A percentile compares a stretch with the other conserved stretches of the same genome.
Evolutionary conservation across 2,329 filamentous ascomycete species (phyloP).

Genomic region (Xylariaceae sp.): DNA sequence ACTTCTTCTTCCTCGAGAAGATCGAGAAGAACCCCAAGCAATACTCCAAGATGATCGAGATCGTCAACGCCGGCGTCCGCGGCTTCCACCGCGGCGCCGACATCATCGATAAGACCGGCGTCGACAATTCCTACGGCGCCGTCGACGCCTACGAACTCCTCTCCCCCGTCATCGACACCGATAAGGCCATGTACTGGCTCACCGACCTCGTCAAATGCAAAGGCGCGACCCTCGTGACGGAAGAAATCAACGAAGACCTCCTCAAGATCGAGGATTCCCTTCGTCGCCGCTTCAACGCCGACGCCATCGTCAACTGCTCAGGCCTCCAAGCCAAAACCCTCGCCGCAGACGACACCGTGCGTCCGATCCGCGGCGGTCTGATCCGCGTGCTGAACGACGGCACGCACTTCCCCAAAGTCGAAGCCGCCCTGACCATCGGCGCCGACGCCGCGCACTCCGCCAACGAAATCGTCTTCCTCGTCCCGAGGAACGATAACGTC

Average conservation of each 20-base stretch:
- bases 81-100: slow-evolving; percentile 35
- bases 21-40: slow-evolving; percentile 34
- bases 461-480: slow-evolving; percentile 41
- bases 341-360: slow-evolving; percentile 36
- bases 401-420: slow-evolving; percentile 37
- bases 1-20: slow-evolving; percentile 36
- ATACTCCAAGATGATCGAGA: slow-evolving; percentile 37
- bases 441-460: slow-evolving; percentile 34
- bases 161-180: slow-evolving; percentile 43
- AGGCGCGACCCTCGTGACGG: slow-evolving; percentile 37
- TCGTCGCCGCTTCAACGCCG: slow-evolving; percentile 32
- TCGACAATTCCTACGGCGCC: slow-evolving; percentile 33
- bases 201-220: slow-evolving; percentile 38
- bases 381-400: slow-evolving; percentile 44
- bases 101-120: slow-evolving; percentile 33
- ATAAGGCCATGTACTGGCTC: slow-evolving; percentile 39
- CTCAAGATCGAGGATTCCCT: slow-evolving; percentile 34
- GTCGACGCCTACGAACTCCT: slow-evolving; percentile 42
- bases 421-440: slow-evolving; percentile 38
- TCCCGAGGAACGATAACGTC: slow-evolving; percentile 41
- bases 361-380: slow-evolving; percentile 40
- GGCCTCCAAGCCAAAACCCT: slow-evolving; percentile 35
- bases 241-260: slow-evolving; percentile 35
- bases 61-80: slow-evolving; percentile 35
- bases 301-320: slow-evolving; percentile 41